Percentiles rank a stretch among this genome's conserved stretches.
phyloP scores from a whole-genome alignment of 495 filamentous ascomycete genomes.

The Pyronema domesticum region DNA sequence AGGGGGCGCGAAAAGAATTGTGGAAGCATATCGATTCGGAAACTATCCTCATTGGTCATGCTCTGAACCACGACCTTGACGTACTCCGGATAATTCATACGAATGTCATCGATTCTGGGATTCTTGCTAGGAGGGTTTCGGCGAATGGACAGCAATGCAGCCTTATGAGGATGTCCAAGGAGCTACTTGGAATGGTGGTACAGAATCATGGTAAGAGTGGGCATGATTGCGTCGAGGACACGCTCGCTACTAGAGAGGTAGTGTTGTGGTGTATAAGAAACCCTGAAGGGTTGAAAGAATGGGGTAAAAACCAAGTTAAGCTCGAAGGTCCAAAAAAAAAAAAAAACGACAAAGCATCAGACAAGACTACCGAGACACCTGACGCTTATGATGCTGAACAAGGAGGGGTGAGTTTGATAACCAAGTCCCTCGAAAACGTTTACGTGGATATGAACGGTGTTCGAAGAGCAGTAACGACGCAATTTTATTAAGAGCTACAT shows the following conservation, averaged over 20 bases:
- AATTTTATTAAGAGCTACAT: too few relatives aligned
- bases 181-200: conserved; percentile 24
- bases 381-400: too few relatives aligned
- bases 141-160: not conserved
- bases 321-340: too few relatives aligned
- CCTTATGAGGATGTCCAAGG: conserved; percentile 25
- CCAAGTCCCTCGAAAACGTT: too few relatives aligned
- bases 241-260: conserved; percentile 27
- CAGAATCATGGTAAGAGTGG: conserved; percentile 23
- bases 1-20: conserved; percentile 27
- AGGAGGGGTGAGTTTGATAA: too few relatives aligned
- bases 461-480: too few relatives aligned
- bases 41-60: conserved; percentile 33
- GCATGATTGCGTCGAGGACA: conserved; percentile 30
- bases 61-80: conserved; percentile 30
- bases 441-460: too few relatives aligned
- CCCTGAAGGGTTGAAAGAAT: conserved; percentile 1
- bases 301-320: not conserved
- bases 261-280: conserved; percentile 28
- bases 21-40: conserved; percentile 28
- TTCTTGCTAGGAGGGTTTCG: conserved; percentile 4
- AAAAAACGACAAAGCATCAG: too few relatives aligned
- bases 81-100: conserved; percentile 30
- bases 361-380: too few relatives aligned
- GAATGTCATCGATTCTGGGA: conserved; percentile 28